phyloP scores from a whole-genome alignment of 139 green algal genomes.

The Astrephomene gubernaculifera region DNA sequence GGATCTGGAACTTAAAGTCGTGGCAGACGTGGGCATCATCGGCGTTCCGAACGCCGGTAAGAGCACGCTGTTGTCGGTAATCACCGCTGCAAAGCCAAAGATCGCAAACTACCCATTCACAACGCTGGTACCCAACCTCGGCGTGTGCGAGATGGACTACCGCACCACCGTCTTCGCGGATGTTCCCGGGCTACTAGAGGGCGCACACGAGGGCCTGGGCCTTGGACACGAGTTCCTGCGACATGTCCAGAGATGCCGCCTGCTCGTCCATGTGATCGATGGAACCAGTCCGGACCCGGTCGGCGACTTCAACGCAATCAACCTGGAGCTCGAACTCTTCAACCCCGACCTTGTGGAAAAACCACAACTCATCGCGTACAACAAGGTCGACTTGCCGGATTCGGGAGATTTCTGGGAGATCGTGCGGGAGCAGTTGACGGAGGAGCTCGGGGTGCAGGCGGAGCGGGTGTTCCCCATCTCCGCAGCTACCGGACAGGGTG shows the following conservation, averaged over 20 bases:
- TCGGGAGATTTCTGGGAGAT: conserved; percentile 83
- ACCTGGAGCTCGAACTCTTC: conserved; percentile 94
- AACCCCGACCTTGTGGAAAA: conserved; percentile 88
- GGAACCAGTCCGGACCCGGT: conserved; percentile 91
- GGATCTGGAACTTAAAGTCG: conserved; percentile 92
- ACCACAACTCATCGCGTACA: conserved; percentile 54
- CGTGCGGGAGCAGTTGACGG: conserved; percentile 27
- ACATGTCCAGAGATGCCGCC: conserved; percentile 68
- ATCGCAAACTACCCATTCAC: conserved; percentile 99
- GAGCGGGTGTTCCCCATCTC: conserved; percentile 69
- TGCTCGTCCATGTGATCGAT: conserved; percentile 96
- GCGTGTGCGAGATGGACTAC: conserved; percentile 92
- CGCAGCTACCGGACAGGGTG: conserved; percentile 71
- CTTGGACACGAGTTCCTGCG: conserved; percentile 97
- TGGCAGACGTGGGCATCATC: conserved; percentile 97
- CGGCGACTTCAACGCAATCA: conserved; percentile 89
- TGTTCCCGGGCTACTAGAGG: conserved; percentile 96
- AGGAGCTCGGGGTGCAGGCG: conserved; percentile 32
- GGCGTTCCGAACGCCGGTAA: conserved; percentile 92
- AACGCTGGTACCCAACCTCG: conserved; percentile 97
- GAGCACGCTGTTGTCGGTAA: conserved; percentile 88
- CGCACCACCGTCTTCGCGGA: conserved; percentile 67
- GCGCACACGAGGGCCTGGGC: conserved; percentile 88
- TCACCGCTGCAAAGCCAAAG: conserved; percentile 90
- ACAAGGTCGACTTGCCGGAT: conserved; percentile 89